Conservation (phyloP, 805 yeast genomes). For the Phaffomyces thermotolerans region DNA sequence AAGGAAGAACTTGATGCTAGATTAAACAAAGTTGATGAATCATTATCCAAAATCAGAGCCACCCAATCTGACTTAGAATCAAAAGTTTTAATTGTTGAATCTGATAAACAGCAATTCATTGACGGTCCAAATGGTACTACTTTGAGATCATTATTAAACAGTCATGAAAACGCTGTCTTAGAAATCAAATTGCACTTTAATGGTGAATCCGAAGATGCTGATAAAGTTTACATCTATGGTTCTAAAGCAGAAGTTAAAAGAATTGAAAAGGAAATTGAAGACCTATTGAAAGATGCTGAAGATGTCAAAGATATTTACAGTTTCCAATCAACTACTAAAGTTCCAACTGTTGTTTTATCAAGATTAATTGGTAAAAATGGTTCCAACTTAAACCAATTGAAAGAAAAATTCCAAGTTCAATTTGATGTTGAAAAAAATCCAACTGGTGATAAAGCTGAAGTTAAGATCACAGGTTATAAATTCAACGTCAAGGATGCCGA, state of each 20-base stretch:
- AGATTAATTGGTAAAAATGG: conserved; percentile 91
- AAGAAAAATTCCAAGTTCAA: conserved; percentile 67
- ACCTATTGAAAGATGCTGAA: conserved; percentile 48
- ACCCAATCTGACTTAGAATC: conserved; percentile 47
- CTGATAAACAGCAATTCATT: conserved; percentile 50
- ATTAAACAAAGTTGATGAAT: conserved; percentile 45
- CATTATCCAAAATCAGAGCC: conserved; percentile 52
- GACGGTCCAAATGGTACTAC: conserved; percentile 58
- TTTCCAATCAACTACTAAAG: conserved; percentile 38
- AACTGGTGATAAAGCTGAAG: conserved; percentile 35
- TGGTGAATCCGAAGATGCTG: conserved; percentile 32
- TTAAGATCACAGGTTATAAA: conserved; percentile 69
- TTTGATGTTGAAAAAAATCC: conserved; percentile 65
- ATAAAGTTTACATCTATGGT: conserved; percentile 66
- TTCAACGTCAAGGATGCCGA: conserved; percentile 71
- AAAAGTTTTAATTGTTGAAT: conserved; percentile 43
- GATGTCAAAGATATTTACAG: conserved; percentile 41
- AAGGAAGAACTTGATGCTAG: conserved; percentile 48
- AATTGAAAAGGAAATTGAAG: conserved; percentile 44
- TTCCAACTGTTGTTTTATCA: conserved; percentile 63
- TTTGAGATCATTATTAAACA: conserved; percentile 33
- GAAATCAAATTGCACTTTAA: conserved; percentile 41
- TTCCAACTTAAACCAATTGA: conserved; percentile 54
- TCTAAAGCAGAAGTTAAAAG: conserved; percentile 51
- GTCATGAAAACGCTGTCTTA: conserved; percentile 26